Evolutionary conservation across 805 yeast genomes (phyloP).

Genomic region (Suhomyces prunicola): DNA sequence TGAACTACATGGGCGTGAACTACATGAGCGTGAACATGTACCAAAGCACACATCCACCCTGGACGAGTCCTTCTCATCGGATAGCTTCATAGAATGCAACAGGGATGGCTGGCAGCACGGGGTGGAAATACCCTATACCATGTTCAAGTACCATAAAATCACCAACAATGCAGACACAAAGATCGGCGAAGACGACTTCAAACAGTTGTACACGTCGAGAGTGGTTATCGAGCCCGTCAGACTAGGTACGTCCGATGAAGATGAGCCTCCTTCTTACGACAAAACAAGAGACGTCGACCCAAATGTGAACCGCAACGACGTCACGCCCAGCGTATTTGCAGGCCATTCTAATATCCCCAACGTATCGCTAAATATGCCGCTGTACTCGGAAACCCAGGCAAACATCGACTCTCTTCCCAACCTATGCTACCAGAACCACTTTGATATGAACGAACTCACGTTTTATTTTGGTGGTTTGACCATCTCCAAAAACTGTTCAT

Average conservation of each 20-base stretch:
- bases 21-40: too few relatives aligned
- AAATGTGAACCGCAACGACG: slow-evolving; percentile 5
- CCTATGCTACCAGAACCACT: slow-evolving; percentile 31
- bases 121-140: slow-evolving; percentile 22
- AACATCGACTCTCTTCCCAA: slow-evolving; percentile 18
- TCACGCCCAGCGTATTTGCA: slow-evolving; percentile 18
- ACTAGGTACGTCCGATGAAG: not conserved
- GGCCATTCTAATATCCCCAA: slow-evolving; percentile 27
- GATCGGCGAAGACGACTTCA: slow-evolving; percentile 13
- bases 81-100: too few relatives aligned
- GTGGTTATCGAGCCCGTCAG: slow-evolving; percentile 21
- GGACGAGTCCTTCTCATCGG: too few relatives aligned
- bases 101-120: slow-evolving; percentile 29
- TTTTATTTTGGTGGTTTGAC: slow-evolving; percentile 40
- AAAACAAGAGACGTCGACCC: slow-evolving; percentile 2
- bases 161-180: slow-evolving; percentile 11
- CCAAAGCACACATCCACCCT: too few relatives aligned
- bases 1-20: too few relatives aligned
- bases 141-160: slow-evolving; percentile 20
- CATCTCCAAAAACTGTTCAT: slow-evolving; percentile 13
- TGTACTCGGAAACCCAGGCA: slow-evolving; percentile 3
- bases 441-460: slow-evolving; percentile 26
- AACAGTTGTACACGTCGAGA: slow-evolving; percentile 19
- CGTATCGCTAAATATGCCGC: slow-evolving; percentile 20
- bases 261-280: not conserved